Percentiles rank a stretch among this genome's conserved stretches.
phyloP scores from a whole-genome alignment of 73 alveolate species.

The Tetrahymena malaccensis region DNA sequence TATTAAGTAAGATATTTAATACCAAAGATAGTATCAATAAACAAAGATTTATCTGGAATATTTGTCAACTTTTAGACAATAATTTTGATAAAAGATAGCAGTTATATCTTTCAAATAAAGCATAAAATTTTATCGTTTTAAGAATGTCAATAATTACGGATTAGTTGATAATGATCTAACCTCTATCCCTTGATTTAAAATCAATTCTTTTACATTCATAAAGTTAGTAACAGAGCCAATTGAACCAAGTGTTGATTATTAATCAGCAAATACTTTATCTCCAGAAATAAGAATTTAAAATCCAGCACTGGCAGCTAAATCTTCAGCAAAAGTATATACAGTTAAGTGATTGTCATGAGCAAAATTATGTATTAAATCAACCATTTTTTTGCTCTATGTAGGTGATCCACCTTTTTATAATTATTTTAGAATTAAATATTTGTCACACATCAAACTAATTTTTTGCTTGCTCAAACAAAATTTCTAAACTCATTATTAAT shows the following conservation, averaged over 20 bases:
- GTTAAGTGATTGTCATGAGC: conserved; percentile 33
- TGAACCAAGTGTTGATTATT: conserved; percentile 29
- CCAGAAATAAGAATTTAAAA: conserved; percentile 35
- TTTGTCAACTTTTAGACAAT: background rate
- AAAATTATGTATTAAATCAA: background rate
- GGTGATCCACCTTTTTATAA: background rate
- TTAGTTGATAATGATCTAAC: conserved; percentile 18
- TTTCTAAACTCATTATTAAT: background rate
- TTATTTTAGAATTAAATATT: too few relatives aligned
- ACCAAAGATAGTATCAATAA: background rate
- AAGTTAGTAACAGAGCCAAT: conserved; percentile 13
- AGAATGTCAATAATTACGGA: background rate
- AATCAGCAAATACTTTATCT: conserved; percentile 32
- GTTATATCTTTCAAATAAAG: background rate
- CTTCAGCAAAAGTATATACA: conserved; percentile 53
- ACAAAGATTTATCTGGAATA: background rate
- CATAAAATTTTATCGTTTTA: too few relatives aligned
- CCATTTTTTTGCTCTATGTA: background rate
- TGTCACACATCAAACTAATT: background rate
- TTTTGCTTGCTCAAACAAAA: background rate
- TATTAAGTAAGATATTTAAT: background rate
- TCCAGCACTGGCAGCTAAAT: conserved; percentile 52
- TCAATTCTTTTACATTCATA: background rate
- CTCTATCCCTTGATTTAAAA: conserved; percentile 28
- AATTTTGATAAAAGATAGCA: background rate